Evolutionary conservation across 805 yeast genomes (phyloP), one percentile per base, ranked within the genome.

Genomic region (Candida mattraensis): DNA sequence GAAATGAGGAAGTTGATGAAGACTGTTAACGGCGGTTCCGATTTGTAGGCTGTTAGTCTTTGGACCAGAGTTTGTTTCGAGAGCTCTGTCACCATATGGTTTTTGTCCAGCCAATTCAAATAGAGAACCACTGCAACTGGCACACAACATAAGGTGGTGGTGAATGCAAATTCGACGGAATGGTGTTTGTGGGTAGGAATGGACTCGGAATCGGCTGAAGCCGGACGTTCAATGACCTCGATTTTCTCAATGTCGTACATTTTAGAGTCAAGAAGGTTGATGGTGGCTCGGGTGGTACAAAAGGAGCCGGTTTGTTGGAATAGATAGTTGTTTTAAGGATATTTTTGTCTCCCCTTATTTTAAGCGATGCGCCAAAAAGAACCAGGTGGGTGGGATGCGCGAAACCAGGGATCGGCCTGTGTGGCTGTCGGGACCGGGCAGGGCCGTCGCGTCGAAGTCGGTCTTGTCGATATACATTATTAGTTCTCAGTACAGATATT

Each of bases 401-500:
- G n/a, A n/a, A n/a, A n/a, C n/a, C n/a, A n/a, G n/a, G n/a, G n/a
- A n/a, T n/a, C n/a, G n/a, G n/a, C n/a, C n/a, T n/a, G n/a, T n/a
- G n/a, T n/a, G n/a, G n/a, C n/a, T n/a, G n/a, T n/a, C n/a, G n/a
- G n/a, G n/a, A n/a, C n/a, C n/a, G n/a, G n/a, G n/a, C n/a, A n/a
- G n/a, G n/a, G n/a, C n/a, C n/a, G n/a, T n/a, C n/a, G n/a, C n/a
- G n/a, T n/a, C n/a, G n/a, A n/a, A n/a, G n/a, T n/a, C n/a, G n/a
- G n/a, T 20, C 10, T 20, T 20, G 7, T 20, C 7, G 7, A n/a
- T n/a, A 24, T 13, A 18, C 13, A 17, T 18, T 10, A n/a, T 33
- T 54, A 76, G 45, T 69, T 74, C 51, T 87, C 95, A 13, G 87
- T 79, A 59, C 96, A 87, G 26, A 88, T 87, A 40, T 84, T 84